phyloP scores from a whole-genome alignment of 2,329 filamentous ascomycete genomes.

The Camillea tinctor region DNA sequence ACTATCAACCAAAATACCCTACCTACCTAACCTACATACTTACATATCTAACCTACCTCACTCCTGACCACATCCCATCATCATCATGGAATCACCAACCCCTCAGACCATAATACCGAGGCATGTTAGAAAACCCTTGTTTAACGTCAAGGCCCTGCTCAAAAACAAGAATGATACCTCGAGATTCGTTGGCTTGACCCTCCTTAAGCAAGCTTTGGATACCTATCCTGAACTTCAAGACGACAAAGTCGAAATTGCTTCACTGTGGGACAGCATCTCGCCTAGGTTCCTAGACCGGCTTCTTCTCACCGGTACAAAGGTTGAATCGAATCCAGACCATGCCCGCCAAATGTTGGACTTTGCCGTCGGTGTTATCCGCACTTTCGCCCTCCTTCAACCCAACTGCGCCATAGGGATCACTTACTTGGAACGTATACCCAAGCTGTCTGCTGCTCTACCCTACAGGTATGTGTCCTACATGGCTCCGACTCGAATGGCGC shows the following conservation, averaged over 20 bases:
- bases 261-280: conserved; percentile 60
- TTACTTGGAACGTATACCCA: conserved; percentile 52
- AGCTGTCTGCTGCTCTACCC: conserved; percentile 52
- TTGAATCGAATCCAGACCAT: conserved; percentile 40
- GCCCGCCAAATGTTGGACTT: conserved; percentile 62
- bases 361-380: conserved; percentile 61
- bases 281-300: conserved; percentile 64
- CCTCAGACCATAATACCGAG: not conserved
- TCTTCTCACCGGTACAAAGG: conserved; percentile 50
- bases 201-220: conserved; percentile 66
- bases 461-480: conserved; percentile 45
- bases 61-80: not conserved
- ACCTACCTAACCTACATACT: too few relatives aligned
- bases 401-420: conserved; percentile 41
- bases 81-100: not conserved
- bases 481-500: not conserved
- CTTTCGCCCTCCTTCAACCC: conserved; percentile 58
- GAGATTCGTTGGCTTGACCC: conserved; percentile 64
- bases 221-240: conserved; percentile 52
- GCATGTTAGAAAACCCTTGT: conserved; percentile 23
- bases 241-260: conserved; percentile 44
- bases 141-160: conserved; percentile 56
- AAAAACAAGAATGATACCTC: conserved; percentile 63
- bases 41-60: too few relatives aligned
- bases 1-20: too few relatives aligned